phyloP scores from a whole-genome alignment of 78 protist species.

The Dictyostelium firmibasis region DNA sequence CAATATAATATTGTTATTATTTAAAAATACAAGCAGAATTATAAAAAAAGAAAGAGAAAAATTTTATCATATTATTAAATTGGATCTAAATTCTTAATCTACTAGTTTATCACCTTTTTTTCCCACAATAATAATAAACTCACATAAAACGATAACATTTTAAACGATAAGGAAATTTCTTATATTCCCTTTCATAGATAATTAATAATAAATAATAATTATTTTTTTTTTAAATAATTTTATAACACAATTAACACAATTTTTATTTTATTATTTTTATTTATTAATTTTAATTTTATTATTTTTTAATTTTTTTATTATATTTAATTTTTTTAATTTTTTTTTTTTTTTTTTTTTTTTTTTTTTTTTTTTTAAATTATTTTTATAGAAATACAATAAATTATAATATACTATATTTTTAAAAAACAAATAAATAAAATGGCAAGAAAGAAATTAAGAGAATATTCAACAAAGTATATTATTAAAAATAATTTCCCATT shows the following conservation, averaged over 20 bases:
- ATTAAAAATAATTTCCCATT: constrained; percentile 41
- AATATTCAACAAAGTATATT: constrained; percentile 76
- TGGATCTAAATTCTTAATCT: background rate
- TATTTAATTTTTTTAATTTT: too few relatives aligned
- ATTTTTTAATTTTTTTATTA: too few relatives aligned
- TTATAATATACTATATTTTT: background rate
- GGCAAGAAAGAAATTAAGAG: constrained; percentile 92
- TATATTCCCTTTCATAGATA: background rate
- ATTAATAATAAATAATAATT: background rate
- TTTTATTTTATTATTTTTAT: too few relatives aligned
- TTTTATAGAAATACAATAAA: background rate
- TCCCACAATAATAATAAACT: background rate
- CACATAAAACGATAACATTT: background rate
- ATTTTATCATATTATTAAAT: background rate
- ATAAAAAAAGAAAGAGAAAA: background rate
- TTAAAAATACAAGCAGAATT: background rate
- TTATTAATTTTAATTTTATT: too few relatives aligned
- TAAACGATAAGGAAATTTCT: background rate
- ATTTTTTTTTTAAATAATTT: background rate
- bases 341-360: too few relatives aligned
- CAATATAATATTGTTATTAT: too few relatives aligned
- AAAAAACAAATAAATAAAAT: constrained; percentile 49
- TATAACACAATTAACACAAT: background rate
- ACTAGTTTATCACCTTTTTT: background rate
- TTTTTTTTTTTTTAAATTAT: too few relatives aligned